Base-by-base conservation (phyloP, 2,329 filamentous ascomycete species). In the Colletotrichum higginsianum region DNA sequence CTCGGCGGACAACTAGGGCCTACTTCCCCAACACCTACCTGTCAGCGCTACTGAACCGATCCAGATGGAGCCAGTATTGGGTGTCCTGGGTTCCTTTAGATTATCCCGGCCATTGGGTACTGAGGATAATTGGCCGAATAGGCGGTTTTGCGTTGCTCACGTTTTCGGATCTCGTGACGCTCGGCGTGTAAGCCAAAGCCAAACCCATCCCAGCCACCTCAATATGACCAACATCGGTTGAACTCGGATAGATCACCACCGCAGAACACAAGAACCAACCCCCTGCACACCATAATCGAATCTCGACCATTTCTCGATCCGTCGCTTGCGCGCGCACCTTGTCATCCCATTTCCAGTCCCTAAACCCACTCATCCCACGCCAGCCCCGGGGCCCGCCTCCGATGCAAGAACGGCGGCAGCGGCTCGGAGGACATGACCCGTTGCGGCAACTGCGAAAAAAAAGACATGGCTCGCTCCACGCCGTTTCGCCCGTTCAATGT, bases 361-460 rank as follows among this genome's bases (percentile, higher is more conserved):
- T 13, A n/a, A 52, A 61, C 26, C 21, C 18, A 26, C 3, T 23
- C 13, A 40, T 52, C 2, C 4, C 21, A 15, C 52, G 13, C 50
- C 18, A 42, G 56, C 42, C 61, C 57, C 60, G 65, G 50, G 46
- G 44, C 47, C 69, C 69, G 60, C 65, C 60, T 69, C 60, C 46
- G 65, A 72, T 71, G 57, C 57, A 62, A 21, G 35, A 38, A 42
- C 47, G 26, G 49, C 58, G 52, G 66, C 66, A 44, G 49, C 57
- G 64, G 65, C 65, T 68, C 69, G 69, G 66, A 72, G 65, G 18
- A 55, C 46, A 69, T 69, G 40, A 30, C 65, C 60, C 42, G 30
- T 72, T 72, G 42, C 30, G 69, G 58, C 35, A 72, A 64, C 38
- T 69, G 69, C 58, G 49, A 30, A 62, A 38, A 30, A 62, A 38